Percentiles rank a stretch among this genome's conserved stretches.
These are phyloP conservation scores for Diaporthe nobilis DNA, from an alignment of 2,329 filamentous ascomycete species.

Conservation along the genomic window DNA sequence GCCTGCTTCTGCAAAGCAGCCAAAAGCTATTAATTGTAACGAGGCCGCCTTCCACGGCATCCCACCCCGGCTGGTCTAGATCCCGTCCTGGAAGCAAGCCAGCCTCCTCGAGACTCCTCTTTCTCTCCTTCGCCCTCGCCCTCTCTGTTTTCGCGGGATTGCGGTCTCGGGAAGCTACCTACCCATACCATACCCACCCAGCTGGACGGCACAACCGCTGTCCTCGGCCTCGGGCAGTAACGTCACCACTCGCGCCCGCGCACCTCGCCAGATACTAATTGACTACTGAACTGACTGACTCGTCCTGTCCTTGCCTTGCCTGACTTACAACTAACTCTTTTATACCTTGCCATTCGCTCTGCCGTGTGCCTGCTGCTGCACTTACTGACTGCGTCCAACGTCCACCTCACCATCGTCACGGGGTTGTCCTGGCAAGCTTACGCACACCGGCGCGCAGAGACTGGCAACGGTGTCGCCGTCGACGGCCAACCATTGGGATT, in stretches of 20 bases:
- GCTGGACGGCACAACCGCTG: slow-evolving; percentile 22
- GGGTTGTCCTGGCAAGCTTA: slow-evolving; percentile 17
- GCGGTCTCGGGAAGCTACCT: slow-evolving; percentile 20
- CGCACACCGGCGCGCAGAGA: slow-evolving; percentile 10
- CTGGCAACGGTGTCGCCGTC: slow-evolving; percentile 27
- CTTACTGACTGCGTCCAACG: background rate
- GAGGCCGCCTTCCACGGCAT: slow-evolving; percentile 15
- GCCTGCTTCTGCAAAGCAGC: background rate
- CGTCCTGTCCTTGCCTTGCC: background rate
- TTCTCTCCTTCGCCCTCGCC: background rate
- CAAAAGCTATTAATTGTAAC: slow-evolving; percentile 14
- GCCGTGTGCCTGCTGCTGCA: background rate
- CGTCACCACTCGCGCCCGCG: slow-evolving; percentile 25
- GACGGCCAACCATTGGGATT: slow-evolving; percentile 24
- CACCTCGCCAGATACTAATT: slow-evolving; percentile 1
- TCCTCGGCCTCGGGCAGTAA: slow-evolving; percentile 25
- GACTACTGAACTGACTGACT: slow-evolving; percentile 12
- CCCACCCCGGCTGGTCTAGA: slow-evolving; percentile 15
- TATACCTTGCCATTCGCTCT: slow-evolving; percentile 14
- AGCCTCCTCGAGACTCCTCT: background rate
- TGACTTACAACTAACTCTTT: slow-evolving; percentile 1
- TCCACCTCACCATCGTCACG: slow-evolving; percentile 29
- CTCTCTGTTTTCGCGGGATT: background rate
- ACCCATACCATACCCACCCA: slow-evolving; percentile 3
- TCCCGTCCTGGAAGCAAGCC: slow-evolving; percentile 14